Percentiles rank a stretch among this genome's conserved stretches.
phyloP scores from a whole-genome alignment of 768 basidiomycete genomes.

The Tubosaeta sp. region DNA sequence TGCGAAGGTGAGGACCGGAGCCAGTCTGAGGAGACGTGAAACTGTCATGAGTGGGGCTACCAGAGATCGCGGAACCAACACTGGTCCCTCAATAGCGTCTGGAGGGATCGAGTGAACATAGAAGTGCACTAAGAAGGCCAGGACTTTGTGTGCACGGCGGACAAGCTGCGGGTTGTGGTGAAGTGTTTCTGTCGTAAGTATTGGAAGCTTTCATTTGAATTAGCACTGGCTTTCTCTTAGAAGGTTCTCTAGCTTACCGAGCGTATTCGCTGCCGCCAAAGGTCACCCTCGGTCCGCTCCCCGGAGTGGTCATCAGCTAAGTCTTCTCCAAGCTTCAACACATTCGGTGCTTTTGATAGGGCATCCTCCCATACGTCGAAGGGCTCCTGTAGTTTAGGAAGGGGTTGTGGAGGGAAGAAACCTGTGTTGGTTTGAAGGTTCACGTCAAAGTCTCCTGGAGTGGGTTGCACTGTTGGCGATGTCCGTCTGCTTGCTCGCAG shows the following conservation, averaged over 20 bases:
- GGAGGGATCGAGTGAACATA: constrained; percentile 79
- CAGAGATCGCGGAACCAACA: constrained; percentile 70
- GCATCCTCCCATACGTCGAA: constrained; percentile 73
- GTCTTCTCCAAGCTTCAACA: constrained; percentile 57
- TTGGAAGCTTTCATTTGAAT: constrained; percentile 55
- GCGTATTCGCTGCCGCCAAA: constrained; percentile 63
- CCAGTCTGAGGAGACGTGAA: constrained; percentile 75
- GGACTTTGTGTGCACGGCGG: constrained; percentile 83
- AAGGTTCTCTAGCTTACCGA: constrained; percentile 44
- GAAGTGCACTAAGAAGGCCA: constrained; percentile 86
- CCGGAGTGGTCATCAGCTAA: constrained; percentile 41
- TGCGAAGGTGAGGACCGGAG: constrained; percentile 92
- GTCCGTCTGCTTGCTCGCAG: constrained; percentile 33
- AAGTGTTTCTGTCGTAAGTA: constrained; percentile 55
- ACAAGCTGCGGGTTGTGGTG: constrained; percentile 53
- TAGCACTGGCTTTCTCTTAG: constrained; percentile 6
- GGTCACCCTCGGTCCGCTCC: constrained; percentile 53
- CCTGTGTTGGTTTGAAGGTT: constrained; percentile 53
- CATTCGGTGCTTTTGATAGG: constrained; percentile 47
- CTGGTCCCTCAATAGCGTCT: constrained; percentile 32
- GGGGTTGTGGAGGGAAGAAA: constrained; percentile 72
- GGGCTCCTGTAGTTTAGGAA: constrained; percentile 48
- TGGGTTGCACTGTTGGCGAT: constrained; percentile 29
- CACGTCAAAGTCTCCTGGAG: constrained; percentile 51
- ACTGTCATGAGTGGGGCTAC: constrained; percentile 74